Evolutionary conservation across 805 yeast species (phyloP).

Genomic region (Vanderwaltozyma polyspora): DNA sequence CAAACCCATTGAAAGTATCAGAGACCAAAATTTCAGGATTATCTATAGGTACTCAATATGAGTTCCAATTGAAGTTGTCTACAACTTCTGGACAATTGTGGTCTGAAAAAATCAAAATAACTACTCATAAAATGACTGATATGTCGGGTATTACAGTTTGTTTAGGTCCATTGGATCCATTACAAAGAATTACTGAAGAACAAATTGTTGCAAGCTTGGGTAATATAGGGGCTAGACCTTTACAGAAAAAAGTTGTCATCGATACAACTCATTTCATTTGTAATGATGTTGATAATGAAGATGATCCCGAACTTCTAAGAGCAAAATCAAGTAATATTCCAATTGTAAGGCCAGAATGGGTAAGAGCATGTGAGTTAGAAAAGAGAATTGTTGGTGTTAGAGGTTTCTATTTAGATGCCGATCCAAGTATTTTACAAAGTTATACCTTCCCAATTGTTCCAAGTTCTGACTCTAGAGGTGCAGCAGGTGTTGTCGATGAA

Average conservation of each 20-base stretch:
- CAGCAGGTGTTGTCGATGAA: conserved; percentile 22
- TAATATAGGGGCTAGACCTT: conserved; percentile 74
- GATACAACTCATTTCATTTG: conserved; percentile 93
- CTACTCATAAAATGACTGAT: conserved; percentile 94
- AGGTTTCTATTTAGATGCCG: conserved; percentile 62
- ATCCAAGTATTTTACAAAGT: conserved; percentile 32
- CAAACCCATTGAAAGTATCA: conserved; percentile 65
- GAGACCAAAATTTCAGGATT: conserved; percentile 86
- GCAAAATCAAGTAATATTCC: conserved; percentile 86
- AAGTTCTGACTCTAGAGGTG: not conserved
- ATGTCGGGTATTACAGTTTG: conserved; percentile 86
- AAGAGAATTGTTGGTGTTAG: conserved; percentile 88
- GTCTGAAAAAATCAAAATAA: conserved; percentile 57
- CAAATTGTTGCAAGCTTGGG: conserved; percentile 55
- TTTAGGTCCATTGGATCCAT: conserved; percentile 64
- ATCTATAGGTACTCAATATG: conserved; percentile 73
- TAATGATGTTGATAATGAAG: conserved; percentile 21
- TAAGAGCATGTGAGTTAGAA: conserved; percentile 84
- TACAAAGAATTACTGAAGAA: conserved; percentile 32
- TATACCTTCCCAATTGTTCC: conserved; percentile 30
- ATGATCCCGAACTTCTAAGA: conserved; percentile 47
- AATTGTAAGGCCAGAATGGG: conserved; percentile 92
- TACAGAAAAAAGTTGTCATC: conserved; percentile 61
- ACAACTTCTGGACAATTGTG: conserved; percentile 83
- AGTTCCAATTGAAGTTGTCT: conserved; percentile 66